Evolutionary conservation across 495 filamentous ascomycete species (phyloP).

Genomic region (Penicillium soppii): DNA sequence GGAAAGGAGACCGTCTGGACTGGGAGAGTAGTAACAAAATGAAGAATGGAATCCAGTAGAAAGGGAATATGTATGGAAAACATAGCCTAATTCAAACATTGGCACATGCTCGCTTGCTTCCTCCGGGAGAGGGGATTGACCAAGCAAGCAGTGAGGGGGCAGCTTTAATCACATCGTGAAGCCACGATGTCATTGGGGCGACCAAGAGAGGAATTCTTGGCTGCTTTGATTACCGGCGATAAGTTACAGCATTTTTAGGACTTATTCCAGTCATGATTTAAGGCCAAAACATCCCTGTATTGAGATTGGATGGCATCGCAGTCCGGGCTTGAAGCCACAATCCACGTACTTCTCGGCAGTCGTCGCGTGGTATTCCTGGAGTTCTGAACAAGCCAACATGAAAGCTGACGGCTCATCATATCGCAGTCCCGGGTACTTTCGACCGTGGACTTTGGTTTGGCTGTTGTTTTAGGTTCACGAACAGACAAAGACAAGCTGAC

Average conservation of each 20-base stretch:
- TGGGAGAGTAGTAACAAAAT: not conserved
- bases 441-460: not conserved
- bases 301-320: slow-evolving; percentile 4
- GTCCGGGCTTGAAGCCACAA: slow-evolving; percentile 8
- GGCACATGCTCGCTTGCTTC: slow-evolving; percentile 1
- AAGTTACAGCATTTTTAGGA: slow-evolving; percentile 9
- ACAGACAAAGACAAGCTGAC: not conserved
- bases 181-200: slow-evolving; percentile 21
- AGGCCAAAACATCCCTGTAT: not conserved
- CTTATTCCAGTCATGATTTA: slow-evolving; percentile 11
- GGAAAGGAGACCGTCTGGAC: not conserved
- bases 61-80: not conserved
- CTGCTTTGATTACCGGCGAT: slow-evolving; percentile 7
- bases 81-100: not conserved
- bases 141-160: slow-evolving; percentile 10
- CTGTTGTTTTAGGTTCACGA: not conserved
- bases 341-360: not conserved
- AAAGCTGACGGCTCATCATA: not conserved
- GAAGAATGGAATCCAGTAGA: not conserved
- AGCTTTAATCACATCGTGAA: slow-evolving; percentile 4
- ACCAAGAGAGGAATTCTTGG: slow-evolving; percentile 12
- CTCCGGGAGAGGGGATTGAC: slow-evolving; percentile 10
- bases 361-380: slow-evolving; percentile 7
- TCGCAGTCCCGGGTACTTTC: not conserved
- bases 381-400: not conserved